These are phyloP conservation scores for Botryobasidium botryosum DNA, from an alignment of 768 basidiomycete genomes.

Conservation along the genomic window DNA sequence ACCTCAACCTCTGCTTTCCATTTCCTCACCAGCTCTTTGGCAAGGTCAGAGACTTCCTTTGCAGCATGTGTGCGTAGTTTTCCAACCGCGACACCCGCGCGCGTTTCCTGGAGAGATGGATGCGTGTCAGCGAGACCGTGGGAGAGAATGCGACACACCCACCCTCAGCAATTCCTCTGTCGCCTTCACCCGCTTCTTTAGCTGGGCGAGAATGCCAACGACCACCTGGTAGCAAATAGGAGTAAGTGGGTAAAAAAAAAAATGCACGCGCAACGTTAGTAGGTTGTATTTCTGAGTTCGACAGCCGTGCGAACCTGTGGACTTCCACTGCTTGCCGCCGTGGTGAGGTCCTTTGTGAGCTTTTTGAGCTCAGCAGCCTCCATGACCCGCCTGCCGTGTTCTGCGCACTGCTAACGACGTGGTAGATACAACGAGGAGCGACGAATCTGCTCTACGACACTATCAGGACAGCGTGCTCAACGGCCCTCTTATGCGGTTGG, in stretches of 20 bases:
- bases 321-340: slow-evolving; percentile 23
- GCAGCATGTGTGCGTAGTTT: slow-evolving; percentile 62
- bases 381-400: too few relatives aligned
- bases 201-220: slow-evolving; percentile 4
- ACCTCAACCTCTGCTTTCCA: slow-evolving; percentile 78
- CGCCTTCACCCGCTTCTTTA: slow-evolving; percentile 13
- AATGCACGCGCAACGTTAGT: not conserved
- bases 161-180: slow-evolving; percentile 15
- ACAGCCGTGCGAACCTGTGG: not conserved
- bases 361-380: slow-evolving; percentile 49
- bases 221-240: slow-evolving; percentile 7
- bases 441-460: too few relatives aligned
- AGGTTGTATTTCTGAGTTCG: slow-evolving; percentile 6
- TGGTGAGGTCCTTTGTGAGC: slow-evolving; percentile 65
- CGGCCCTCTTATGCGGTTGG: too few relatives aligned
- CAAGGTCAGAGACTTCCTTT: slow-evolving; percentile 60
- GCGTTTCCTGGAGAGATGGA: slow-evolving; percentile 53
- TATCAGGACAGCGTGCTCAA: too few relatives aligned
- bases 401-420: too few relatives aligned
- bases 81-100: slow-evolving; percentile 80
- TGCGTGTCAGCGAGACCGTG: not conserved
- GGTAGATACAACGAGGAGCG: too few relatives aligned
- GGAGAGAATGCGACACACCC: slow-evolving; percentile 2
- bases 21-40: slow-evolving; percentile 81
- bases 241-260: not conserved